A percentile compares a stretch with the other conserved stretches of the same genome.
Evolutionary conservation across 352 stramenopile genomes (phyloP).

Genomic region (Pythium insidiosum): DNA sequence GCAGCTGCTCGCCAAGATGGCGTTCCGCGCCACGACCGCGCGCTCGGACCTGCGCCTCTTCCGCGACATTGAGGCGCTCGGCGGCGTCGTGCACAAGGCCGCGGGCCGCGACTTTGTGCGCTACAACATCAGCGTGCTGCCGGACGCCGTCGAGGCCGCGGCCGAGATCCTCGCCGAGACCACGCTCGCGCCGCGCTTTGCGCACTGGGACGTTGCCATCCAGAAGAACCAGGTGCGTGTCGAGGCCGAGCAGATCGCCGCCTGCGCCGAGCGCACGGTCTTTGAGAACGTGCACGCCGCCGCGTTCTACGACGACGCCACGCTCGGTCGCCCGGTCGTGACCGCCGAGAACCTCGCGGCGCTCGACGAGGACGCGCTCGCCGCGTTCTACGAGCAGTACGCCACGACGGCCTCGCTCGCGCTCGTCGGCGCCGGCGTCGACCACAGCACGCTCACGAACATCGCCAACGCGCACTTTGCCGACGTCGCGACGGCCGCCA

Average conservation of each 20-base stretch:
- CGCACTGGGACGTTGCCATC: constrained; percentile 66
- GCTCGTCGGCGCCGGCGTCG: constrained; percentile 52
- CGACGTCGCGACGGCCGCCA: constrained; percentile 20
- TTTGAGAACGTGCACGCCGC: constrained; percentile 58
- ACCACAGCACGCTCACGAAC: constrained; percentile 49
- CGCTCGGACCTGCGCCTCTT: constrained; percentile 78
- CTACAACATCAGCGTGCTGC: constrained; percentile 71
- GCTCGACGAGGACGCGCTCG: constrained; percentile 38
- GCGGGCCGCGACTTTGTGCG: constrained; percentile 69
- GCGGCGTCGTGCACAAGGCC: constrained; percentile 47
- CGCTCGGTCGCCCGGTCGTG: constrained; percentile 47
- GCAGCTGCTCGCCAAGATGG: constrained; percentile 79
- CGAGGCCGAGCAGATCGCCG: constrained; percentile 35
- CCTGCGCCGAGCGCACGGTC: constrained; percentile 35
- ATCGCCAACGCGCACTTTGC: constrained; percentile 64
- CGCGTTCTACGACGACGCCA: constrained; percentile 75
- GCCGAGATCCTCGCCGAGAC: constrained; percentile 77
- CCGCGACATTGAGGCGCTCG: constrained; percentile 77
- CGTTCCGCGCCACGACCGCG: constrained; percentile 63
- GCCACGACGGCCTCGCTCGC: constrained; percentile 53
- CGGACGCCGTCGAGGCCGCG: constrained; percentile 52
- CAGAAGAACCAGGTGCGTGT: constrained; percentile 61
- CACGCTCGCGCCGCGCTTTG: constrained; percentile 65
- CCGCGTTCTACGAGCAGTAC: constrained; percentile 58
- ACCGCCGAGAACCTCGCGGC: constrained; percentile 45